A percentile compares a stretch with the other conserved stretches of the same genome.
Conservation (phyloP, 1,139 yeast genomes). For the Debaryomycetaceae sp. region DNA sequence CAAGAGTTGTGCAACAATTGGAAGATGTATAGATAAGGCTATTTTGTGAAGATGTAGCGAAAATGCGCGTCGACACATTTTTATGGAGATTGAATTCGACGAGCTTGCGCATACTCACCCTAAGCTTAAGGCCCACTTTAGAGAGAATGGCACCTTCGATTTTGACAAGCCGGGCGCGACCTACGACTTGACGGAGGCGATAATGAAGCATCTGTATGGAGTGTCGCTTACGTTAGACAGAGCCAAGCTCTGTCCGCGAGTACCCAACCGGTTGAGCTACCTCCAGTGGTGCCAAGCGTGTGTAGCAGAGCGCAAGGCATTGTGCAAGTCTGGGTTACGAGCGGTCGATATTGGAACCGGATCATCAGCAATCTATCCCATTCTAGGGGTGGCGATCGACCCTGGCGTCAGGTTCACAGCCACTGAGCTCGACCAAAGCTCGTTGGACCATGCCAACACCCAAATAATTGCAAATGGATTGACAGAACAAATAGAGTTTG, state of each 20-base stretch:
- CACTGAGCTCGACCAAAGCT: constrained; percentile 15
- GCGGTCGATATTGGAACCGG: constrained; percentile 22
- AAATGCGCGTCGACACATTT: too few species aligned
- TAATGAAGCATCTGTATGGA: constrained; percentile 14
- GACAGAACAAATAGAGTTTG: neutral
- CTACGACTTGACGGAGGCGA: constrained; percentile 15
- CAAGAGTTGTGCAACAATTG: too few species aligned
- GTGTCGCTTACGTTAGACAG: constrained; percentile 12
- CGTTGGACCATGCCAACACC: constrained; percentile 12
- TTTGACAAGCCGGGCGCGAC: constrained; percentile 5
- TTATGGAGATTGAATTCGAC: constrained; percentile 4
- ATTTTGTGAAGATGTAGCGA: too few species aligned
- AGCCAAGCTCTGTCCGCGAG: constrained; percentile 17
- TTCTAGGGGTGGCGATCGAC: constrained; percentile 10
- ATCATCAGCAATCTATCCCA: constrained; percentile 17
- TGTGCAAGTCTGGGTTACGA: constrained; percentile 4
- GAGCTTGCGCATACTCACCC: constrained; percentile 3
- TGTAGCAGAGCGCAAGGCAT: constrained; percentile 1
- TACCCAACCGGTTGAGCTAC: constrained; percentile 18
- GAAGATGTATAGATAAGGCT: too few species aligned
- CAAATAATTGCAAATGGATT: constrained; percentile 4
- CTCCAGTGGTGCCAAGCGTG: constrained; percentile 11
- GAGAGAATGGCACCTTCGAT: constrained; percentile 2
- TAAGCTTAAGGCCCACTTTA: constrained; percentile 2
- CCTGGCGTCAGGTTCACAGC: constrained; percentile 12